A percentile compares a stretch with the other conserved stretches of the same genome.
Evolutionary conservation across 2,329 filamentous ascomycete species (phyloP).

Genomic region (Aspergillus brasiliensis): DNA sequence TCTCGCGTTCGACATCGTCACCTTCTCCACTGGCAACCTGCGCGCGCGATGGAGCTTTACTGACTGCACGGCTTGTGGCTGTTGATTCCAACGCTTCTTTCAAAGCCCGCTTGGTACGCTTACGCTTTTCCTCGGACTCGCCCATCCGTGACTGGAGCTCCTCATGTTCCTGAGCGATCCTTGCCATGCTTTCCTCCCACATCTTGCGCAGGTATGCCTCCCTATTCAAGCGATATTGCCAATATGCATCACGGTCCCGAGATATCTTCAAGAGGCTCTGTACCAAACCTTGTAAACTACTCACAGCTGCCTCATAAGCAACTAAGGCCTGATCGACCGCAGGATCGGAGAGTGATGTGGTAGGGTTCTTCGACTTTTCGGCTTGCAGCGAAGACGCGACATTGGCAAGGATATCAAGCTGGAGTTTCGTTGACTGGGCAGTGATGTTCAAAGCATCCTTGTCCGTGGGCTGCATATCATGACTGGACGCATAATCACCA

Average conservation of each 20-base stretch:
- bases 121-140: slow-evolving; percentile 86
- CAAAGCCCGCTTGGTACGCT: slow-evolving; percentile 83
- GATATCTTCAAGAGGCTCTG: slow-evolving; percentile 89
- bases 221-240: slow-evolving; percentile 91
- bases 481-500: slow-evolving; percentile 76
- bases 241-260: slow-evolving; percentile 90
- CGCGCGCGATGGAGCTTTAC: slow-evolving; percentile 30
- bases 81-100: slow-evolving; percentile 74
- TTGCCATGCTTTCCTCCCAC: slow-evolving; percentile 99
- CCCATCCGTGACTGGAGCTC: slow-evolving; percentile 83
- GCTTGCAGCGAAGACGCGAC: slow-evolving; percentile 79
- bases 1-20: slow-evolving; percentile 41
- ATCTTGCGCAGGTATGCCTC: slow-evolving; percentile 89
- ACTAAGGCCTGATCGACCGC: slow-evolving; percentile 74
- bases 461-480: slow-evolving; percentile 70
- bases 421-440: slow-evolving; percentile 88
- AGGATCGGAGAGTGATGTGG: slow-evolving; percentile 72
- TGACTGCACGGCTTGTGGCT: slow-evolving; percentile 43
- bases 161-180: slow-evolving; percentile 93
- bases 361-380: slow-evolving; percentile 70
- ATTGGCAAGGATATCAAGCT: slow-evolving; percentile 84
- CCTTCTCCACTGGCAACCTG: slow-evolving; percentile 38
- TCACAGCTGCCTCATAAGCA: slow-evolving; percentile 87
- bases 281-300: slow-evolving; percentile 80
- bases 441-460: slow-evolving; percentile 98